These are phyloP conservation scores for Pelargonium cotyledonis DNA, from an alignment of 441 rosid genomes.

Conservation along the genomic window DNA sequence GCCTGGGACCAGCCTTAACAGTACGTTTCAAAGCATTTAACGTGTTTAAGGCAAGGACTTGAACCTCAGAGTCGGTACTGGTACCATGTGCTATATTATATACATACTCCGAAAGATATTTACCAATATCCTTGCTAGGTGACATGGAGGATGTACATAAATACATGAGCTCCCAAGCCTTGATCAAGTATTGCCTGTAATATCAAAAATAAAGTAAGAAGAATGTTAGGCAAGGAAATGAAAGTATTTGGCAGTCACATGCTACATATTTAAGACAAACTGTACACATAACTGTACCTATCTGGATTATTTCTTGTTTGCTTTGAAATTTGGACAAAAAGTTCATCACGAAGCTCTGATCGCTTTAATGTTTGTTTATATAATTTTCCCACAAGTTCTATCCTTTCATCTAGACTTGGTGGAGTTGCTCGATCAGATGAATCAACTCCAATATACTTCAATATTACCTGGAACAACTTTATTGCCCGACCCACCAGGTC, in stretches of 20 bases:
- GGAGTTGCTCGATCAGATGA: conserved; percentile 70
- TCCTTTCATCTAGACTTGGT: conserved; percentile 68
- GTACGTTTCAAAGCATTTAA: conserved; percentile 84
- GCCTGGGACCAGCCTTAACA: conserved; percentile 94
- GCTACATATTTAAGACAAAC: conserved; percentile 5
- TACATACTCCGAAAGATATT: conserved; percentile 78
- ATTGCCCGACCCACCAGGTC: conserved; percentile 83
- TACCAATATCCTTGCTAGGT: conserved; percentile 95
- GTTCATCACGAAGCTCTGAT: conserved; percentile 94
- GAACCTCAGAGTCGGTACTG: conserved; percentile 67
- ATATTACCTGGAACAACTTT: conserved; percentile 71
- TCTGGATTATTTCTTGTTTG: conserved; percentile 94
- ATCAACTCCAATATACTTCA: conserved; percentile 92
- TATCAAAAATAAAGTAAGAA: conserved; percentile 14
- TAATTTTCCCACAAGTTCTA: conserved; percentile 78
- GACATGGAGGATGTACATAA: conserved; percentile 96
- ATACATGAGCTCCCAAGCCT: conserved; percentile 96
- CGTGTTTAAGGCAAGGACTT: conserved; percentile 68
- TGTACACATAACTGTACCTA: conserved; percentile 32
- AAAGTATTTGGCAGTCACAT: not conserved
- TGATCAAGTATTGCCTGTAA: conserved; percentile 71
- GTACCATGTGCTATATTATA: conserved; percentile 71
- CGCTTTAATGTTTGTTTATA: conserved; percentile 85
- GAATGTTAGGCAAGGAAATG: conserved; percentile 11
- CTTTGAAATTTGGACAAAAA: conserved; percentile 90